phyloP scores from a whole-genome alignment of 2,329 filamentous ascomycete genomes.

The Juglanconis oblonga region DNA sequence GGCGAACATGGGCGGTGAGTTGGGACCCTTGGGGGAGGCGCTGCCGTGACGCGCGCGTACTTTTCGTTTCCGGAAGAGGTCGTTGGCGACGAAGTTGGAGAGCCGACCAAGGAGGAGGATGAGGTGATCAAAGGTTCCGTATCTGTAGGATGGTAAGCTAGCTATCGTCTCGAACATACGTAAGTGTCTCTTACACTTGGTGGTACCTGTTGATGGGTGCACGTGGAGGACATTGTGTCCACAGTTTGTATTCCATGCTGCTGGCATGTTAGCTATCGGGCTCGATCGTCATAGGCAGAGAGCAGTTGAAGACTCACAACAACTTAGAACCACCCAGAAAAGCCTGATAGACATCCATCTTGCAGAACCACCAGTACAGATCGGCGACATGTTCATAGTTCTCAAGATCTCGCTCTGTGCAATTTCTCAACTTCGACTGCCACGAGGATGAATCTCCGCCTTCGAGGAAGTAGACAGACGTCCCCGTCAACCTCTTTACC shows the following conservation, averaged over 20 bases:
- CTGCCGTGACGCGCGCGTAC: slow-evolving; percentile 46
- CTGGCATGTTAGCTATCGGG: slow-evolving; percentile 22
- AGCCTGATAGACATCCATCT: slow-evolving; percentile 91
- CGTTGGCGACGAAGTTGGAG: slow-evolving; percentile 72
- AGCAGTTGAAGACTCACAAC: slow-evolving; percentile 60
- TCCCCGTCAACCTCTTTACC: slow-evolving; percentile 40
- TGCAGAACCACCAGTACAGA: slow-evolving; percentile 93
- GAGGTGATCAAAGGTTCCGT: slow-evolving; percentile 86
- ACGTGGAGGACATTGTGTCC: slow-evolving; percentile 85
- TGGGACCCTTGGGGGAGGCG: slow-evolving; percentile 37
- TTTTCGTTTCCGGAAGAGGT: slow-evolving; percentile 74
- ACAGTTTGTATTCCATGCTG: slow-evolving; percentile 76
- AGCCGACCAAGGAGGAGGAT: slow-evolving; percentile 78
- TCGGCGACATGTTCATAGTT: slow-evolving; percentile 80
- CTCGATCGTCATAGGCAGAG: not conserved
- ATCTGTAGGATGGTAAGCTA: slow-evolving; percentile 47
- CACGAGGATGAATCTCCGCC: slow-evolving; percentile 16
- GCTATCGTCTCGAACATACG: no score
- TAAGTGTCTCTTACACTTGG: slow-evolving; percentile 54
- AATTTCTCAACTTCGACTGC: slow-evolving; percentile 7
- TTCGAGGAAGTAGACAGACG: slow-evolving; percentile 26
- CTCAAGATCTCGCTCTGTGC: slow-evolving; percentile 65
- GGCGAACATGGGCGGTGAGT: slow-evolving; percentile 46
- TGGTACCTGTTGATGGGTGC: slow-evolving; percentile 74
- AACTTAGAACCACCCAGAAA: slow-evolving; percentile 81